A percentile compares a stretch with the other conserved stretches of the same genome.
These are phyloP conservation scores for Stereocaulon alpinum DNA, from an alignment of 495 filamentous ascomycete genomes.

Conservation along the genomic window DNA sequence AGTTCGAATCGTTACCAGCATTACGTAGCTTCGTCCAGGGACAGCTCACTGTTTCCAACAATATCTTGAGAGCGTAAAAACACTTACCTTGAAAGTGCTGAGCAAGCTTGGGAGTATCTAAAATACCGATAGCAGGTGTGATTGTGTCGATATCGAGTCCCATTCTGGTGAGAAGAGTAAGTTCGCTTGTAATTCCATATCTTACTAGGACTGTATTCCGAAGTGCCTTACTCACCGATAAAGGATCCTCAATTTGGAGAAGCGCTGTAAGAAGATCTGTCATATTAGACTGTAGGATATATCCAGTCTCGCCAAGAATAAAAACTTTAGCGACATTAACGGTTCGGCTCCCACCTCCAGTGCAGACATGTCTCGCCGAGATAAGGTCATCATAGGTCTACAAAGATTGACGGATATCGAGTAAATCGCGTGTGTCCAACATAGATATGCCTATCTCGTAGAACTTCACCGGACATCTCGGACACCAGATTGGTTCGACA, in stretches of 20 bases:
- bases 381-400: too few relatives aligned
- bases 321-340: background rate
- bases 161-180: background rate
- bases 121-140: background rate
- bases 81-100: background rate
- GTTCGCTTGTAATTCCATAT: background rate
- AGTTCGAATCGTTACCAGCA: background rate
- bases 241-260: background rate
- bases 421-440: background rate
- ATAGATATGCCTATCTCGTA: background rate
- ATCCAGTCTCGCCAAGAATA: background rate
- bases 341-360: background rate
- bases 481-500: background rate
- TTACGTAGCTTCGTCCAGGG: background rate
- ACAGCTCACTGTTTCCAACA: background rate
- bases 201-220: background rate
- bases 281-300: background rate
- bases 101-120: background rate
- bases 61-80: background rate
- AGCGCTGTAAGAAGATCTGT: too few relatives aligned
- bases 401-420: background rate
- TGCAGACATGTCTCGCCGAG: background rate
- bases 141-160: background rate
- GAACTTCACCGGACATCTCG: background rate
- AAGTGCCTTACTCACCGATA: background rate